Evolutionary conservation across 305 asterid species (phyloP).

Genomic region (Stenogyne calaminthoides): DNA sequence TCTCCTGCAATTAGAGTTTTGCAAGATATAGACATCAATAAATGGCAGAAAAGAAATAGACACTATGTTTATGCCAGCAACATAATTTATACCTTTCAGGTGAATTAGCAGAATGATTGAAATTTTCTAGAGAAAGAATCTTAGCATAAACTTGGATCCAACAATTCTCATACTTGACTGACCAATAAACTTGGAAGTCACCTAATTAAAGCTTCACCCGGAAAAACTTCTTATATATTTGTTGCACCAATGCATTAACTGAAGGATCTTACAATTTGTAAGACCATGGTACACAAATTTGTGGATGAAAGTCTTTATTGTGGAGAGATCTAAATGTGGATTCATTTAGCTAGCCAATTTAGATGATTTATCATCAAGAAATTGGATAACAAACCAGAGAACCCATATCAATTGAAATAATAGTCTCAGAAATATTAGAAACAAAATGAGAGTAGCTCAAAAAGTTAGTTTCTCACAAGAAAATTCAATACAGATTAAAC

Average conservation of each 20-base stretch:
- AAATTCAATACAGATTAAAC: not conserved
- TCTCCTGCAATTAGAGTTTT: conserved; percentile 71
- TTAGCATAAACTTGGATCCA: not conserved
- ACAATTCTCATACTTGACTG: not conserved
- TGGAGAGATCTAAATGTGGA: not conserved
- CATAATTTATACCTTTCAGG: conserved; percentile 17
- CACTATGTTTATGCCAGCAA: not conserved
- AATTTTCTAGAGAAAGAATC: too few relatives aligned
- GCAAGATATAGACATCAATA: conserved; percentile 26
- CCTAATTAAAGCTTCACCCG: not conserved
- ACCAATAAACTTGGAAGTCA: not conserved
- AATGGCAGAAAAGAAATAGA: conserved; percentile 7
- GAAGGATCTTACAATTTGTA: not conserved
- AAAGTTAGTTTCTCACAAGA: not conserved
- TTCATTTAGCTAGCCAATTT: not conserved
- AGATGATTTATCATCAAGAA: not conserved
- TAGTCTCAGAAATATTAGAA: not conserved
- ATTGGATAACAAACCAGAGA: not conserved
- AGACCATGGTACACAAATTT: not conserved
- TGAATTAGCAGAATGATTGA: conserved; percentile 12
- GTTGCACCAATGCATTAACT: not conserved
- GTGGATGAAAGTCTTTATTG: not conserved
- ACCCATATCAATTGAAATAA: too few relatives aligned
- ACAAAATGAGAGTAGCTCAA: not conserved
- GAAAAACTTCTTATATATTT: not conserved